Evolutionary conservation across 805 yeast genomes (phyloP).

Genomic region (Candida montana): DNA sequence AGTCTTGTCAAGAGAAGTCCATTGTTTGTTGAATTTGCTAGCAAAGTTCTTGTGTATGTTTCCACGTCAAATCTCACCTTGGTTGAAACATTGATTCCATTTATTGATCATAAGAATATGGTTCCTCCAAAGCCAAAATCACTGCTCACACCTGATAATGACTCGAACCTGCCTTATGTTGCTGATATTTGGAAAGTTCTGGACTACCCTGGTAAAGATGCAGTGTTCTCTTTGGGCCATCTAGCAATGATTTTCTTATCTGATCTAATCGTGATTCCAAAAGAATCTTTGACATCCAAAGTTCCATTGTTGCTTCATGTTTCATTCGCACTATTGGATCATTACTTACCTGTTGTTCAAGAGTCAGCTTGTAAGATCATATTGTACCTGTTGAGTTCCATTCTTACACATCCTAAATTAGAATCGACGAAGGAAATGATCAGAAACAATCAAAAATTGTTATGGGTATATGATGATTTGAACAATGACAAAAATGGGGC

Average conservation of each 20-base stretch:
- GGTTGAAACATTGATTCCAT: constrained; percentile 59
- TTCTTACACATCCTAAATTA: constrained; percentile 47
- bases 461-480: constrained; percentile 88
- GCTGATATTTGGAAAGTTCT: constrained; percentile 61
- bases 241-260: constrained; percentile 79
- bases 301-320: constrained; percentile 76
- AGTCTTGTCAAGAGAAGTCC: constrained; percentile 70
- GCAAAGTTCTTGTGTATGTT: constrained; percentile 77
- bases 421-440: constrained; percentile 53
- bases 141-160: constrained; percentile 28
- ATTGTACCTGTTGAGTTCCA: constrained; percentile 60
- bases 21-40: constrained; percentile 66
- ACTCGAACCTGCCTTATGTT: constrained; percentile 58
- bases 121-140: constrained; percentile 57
- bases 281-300: constrained; percentile 52
- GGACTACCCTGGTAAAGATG: constrained; percentile 55
- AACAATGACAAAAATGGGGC: constrained; percentile 73
- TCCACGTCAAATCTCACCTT: constrained; percentile 50
- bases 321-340: constrained; percentile 77
- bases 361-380: constrained; percentile 78
- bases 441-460: constrained; percentile 39
- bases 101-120: constrained; percentile 82
- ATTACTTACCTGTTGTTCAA: constrained; percentile 76
- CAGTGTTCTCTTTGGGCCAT: constrained; percentile 83
- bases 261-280: constrained; percentile 66